Conservation (phyloP, 1,284 basidiomycete species). For the Puccinia polysora region DNA sequence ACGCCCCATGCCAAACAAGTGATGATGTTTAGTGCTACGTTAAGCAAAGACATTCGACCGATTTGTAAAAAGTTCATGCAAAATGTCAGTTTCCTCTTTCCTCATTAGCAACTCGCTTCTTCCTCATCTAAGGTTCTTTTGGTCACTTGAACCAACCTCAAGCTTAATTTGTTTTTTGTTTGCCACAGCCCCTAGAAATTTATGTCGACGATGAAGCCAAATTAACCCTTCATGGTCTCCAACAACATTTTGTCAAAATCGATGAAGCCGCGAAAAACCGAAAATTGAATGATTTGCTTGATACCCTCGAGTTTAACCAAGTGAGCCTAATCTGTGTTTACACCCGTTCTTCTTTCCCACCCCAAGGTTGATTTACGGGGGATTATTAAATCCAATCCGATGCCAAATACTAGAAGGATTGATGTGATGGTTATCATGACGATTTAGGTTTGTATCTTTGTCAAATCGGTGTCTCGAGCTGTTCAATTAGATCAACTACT, state of each 20-base stretch:
- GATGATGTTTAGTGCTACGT: constrained; percentile 99
- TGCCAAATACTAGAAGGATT: no score
- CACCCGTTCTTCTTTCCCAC: not conserved
- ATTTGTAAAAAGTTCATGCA: constrained; percentile 99
- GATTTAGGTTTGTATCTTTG: constrained; percentile 90
- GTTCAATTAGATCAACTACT: constrained; percentile 94
- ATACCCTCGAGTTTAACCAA: constrained; percentile 98
- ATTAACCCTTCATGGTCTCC: constrained; percentile 92
- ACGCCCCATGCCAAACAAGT: constrained; percentile 99
- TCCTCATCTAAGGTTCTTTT: not conserved
- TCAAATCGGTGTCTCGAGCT: constrained; percentile 93
- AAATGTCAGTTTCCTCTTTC: constrained; percentile 64
- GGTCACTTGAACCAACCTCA: not conserved
- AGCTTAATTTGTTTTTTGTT: not conserved
- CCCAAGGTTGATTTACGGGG: not conserved
- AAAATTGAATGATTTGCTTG: constrained; percentile 93
- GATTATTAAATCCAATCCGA: no score
- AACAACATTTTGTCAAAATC: constrained; percentile 96
- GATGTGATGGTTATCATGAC: no score
- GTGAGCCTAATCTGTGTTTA: constrained; percentile 60
- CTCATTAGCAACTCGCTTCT: not conserved
- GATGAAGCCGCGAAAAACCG: constrained; percentile 95
- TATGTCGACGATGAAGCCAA: constrained; percentile 99
- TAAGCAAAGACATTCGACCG: constrained; percentile 91
- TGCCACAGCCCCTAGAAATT: constrained; percentile 84